Percentiles rank a stretch among this genome's conserved stretches.
Evolutionary conservation across 2,329 filamentous ascomycete species (phyloP).

Genomic region (Triangularia setosa): DNA sequence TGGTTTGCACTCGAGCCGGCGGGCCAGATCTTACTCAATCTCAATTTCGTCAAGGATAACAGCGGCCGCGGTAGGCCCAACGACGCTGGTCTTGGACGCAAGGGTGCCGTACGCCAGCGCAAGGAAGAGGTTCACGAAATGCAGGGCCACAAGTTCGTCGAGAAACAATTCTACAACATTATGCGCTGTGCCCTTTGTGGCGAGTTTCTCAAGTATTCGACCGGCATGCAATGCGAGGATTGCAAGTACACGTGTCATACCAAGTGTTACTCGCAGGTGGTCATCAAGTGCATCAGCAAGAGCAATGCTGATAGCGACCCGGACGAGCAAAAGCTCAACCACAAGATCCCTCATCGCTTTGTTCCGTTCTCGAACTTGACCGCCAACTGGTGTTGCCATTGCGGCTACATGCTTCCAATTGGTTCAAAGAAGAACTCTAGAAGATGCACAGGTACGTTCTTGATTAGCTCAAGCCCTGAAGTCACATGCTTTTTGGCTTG

Average conservation of each 20-base stretch:
- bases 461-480: not conserved
- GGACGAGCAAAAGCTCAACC: slow-evolving; percentile 99
- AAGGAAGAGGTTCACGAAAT: slow-evolving; percentile 99
- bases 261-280: slow-evolving; percentile 93
- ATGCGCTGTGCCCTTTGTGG: slow-evolving; percentile 98
- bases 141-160: slow-evolving; percentile 98
- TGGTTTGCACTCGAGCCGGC: slow-evolving; percentile 98
- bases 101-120: slow-evolving; percentile 92
- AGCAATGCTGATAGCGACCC: slow-evolving; percentile 97
- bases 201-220: slow-evolving; percentile 97
- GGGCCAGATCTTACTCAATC: slow-evolving; percentile 83
- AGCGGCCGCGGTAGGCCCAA: slow-evolving; percentile 77
- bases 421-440: slow-evolving; percentile 85
- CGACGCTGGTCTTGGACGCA: slow-evolving; percentile 86
- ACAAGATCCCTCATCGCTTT: slow-evolving; percentile 96
- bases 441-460: slow-evolving; percentile 72
- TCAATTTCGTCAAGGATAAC: slow-evolving; percentile 83
- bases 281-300: slow-evolving; percentile 99
- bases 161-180: slow-evolving; percentile 99
- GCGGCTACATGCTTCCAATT: slow-evolving; percentile 90
- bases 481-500: not conserved
- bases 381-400: slow-evolving; percentile 99
- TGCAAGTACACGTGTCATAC: slow-evolving; percentile 99
- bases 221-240: slow-evolving; percentile 98
- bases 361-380: slow-evolving; percentile 95